Evolutionary conservation across 345 rosid species (phyloP), one percentile per base, ranked within the genome.

Genomic region (Populus pruinosa): DNA sequence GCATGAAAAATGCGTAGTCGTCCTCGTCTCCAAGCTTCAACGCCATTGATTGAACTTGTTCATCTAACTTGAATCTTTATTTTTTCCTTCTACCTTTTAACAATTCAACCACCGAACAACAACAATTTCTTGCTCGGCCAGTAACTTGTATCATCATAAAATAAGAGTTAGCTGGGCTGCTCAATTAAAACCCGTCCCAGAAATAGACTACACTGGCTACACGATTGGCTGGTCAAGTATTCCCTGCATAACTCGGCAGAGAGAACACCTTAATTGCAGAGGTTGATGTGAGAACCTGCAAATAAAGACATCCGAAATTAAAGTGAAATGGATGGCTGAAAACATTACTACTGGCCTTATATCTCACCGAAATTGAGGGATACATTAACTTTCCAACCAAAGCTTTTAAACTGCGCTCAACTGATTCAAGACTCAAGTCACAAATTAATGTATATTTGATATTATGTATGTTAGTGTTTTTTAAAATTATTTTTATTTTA

Each of bases 31-130:
- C 12, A 13, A 62, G 36, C 50, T 33, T 27, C 29, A 49, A 69
- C 68, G 20, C 43, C 64, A 55, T 61, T 71, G 86, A 82, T 76
- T 73, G 69, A 27, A 38, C 72, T 61, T 44, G 56, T 69, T 78
- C 50, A 77, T 77, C 86, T 71, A 71, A 47, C 63, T 79, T 59
- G 13, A 70, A 56, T 43, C 0, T 25, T 13, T 1, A 1, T 39
- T 2, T 17, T 67, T 8, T 27, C 56, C 59, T 39, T 2, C 39
- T 2, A 29, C 38, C 33, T 35, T 3, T 31, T 59, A 76, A 73
- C 82, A 70, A 61, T 79, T 5, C 18, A 8, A 16, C 50, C 17
- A 12, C 50, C 17, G 17, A 47, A 47, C 50, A 47, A 13, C 61
- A 9, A 53, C 61, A 20, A 21, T 53, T 53, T 53, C 61, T 55